A percentile compares a stretch with the other conserved stretches of the same genome.
Evolutionary conservation across 78 protist genomes (phyloP).

Genomic region (Isochrysis galbana): DNA sequence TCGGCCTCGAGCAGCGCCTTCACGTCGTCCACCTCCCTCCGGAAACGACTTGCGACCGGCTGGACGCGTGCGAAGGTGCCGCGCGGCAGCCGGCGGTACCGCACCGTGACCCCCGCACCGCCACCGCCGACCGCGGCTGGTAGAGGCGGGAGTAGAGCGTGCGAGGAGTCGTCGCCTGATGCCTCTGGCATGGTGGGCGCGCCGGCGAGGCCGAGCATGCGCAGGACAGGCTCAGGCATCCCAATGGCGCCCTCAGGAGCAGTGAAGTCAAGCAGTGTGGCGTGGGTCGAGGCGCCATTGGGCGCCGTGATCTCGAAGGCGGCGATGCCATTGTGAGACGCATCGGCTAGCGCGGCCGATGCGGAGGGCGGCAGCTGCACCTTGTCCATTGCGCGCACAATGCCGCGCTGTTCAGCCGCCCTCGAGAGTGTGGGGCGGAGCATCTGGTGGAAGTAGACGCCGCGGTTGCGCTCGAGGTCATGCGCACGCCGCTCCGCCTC

Average conservation of each 20-base stretch:
- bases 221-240: neutral
- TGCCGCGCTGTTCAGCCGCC: neutral
- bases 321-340: neutral
- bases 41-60: neutral
- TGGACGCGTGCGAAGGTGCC: neutral
- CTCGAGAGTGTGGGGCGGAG: neutral
- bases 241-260: slow-evolving; percentile 3
- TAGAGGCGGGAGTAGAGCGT: neutral
- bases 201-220: neutral
- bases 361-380: neutral
- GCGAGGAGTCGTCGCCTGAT: neutral
- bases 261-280: neutral
- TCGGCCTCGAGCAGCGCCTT: neutral
- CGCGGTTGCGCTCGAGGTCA: neutral
- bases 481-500: neutral
- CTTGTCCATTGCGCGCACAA: neutral
- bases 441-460: neutral
- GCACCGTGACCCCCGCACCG: neutral
- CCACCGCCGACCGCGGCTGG: neutral
- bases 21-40: neutral
- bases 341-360: neutral
- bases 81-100: neutral
- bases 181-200: neutral
- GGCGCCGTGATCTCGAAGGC: neutral
- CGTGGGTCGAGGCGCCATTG: neutral